A percentile compares a stretch with the other conserved stretches of the same genome.
Conservation (phyloP, 768 basidiomycete species). For the Russula compacta region DNA sequence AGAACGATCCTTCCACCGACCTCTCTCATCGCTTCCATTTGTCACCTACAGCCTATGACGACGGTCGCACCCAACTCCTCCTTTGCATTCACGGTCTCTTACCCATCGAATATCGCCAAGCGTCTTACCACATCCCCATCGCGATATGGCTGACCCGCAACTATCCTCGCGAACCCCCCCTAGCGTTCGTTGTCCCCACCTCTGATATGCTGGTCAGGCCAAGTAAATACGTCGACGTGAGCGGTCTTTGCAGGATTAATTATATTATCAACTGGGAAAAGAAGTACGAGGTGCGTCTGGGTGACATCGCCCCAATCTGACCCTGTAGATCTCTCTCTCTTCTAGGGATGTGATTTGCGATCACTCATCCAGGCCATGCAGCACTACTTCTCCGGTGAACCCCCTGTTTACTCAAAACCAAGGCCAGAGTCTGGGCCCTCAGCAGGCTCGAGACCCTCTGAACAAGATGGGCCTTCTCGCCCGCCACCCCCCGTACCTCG, state of each 20-base stretch:
- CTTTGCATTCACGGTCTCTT: slow-evolving; percentile 88
- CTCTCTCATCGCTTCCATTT: slow-evolving; percentile 15
- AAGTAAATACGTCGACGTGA: slow-evolving; percentile 67
- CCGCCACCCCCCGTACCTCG: slow-evolving; percentile 20
- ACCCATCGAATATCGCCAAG: slow-evolving; percentile 68
- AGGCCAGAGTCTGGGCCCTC: slow-evolving; percentile 26
- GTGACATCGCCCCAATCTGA: slow-evolving; percentile 19
- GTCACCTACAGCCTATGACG: slow-evolving; percentile 66
- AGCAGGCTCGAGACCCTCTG: slow-evolving; percentile 17
- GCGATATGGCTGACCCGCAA: slow-evolving; percentile 80
- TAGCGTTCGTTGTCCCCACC: slow-evolving; percentile 89
- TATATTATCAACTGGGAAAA: slow-evolving; percentile 72
- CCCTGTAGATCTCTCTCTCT: slow-evolving; percentile 6
- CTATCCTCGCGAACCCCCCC: slow-evolving; percentile 75
- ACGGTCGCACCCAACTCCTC: slow-evolving; percentile 86
- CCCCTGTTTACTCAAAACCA: slow-evolving; percentile 87
- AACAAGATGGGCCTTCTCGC: slow-evolving; percentile 18
- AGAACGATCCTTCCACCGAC: slow-evolving; percentile 9
- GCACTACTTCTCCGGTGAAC: slow-evolving; percentile 71
- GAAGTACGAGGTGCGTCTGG: slow-evolving; percentile 69
- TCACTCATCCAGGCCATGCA: slow-evolving; percentile 71
- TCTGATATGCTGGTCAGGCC: slow-evolving; percentile 82
- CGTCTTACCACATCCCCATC: slow-evolving; percentile 90
- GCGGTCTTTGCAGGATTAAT: slow-evolving; percentile 58
- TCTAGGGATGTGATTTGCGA: slow-evolving; percentile 68